Conservation (phyloP, 495 filamentous ascomycete genomes). For the Podospora anserina region DNA sequence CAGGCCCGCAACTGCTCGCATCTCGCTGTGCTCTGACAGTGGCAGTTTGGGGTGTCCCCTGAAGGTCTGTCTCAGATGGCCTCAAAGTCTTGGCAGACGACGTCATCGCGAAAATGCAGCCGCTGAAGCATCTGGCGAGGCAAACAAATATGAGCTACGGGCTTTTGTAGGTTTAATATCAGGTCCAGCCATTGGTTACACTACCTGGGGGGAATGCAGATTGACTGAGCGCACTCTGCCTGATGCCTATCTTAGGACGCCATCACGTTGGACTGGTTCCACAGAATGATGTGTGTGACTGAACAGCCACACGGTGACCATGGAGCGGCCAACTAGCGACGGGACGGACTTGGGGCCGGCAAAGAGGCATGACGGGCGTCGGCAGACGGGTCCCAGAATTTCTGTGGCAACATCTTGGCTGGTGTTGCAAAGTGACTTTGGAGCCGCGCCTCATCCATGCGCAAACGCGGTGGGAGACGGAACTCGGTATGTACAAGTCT, state of each 20-base stretch:
- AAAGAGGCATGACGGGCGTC: not conserved
- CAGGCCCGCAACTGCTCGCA: not conserved
- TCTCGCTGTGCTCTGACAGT: not conserved
- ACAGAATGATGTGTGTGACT: too few species aligned
- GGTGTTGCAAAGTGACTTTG: not conserved
- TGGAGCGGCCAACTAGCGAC: not conserved
- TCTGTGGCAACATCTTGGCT: not conserved
- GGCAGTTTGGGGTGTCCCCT: not conserved
- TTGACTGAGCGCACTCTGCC: too few species aligned
- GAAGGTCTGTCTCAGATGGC: not conserved
- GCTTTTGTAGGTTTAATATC: not conserved
- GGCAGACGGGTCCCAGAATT: not conserved
- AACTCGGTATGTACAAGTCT: not conserved
- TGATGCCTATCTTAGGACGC: too few species aligned
- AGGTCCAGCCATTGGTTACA: not conserved
- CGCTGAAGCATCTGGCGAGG: not conserved
- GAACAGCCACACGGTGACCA: too few species aligned
- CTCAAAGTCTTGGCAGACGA: not conserved
- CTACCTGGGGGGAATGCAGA: not conserved
- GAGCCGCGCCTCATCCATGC: not conserved
- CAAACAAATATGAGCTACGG: not conserved
- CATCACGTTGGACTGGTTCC: too few species aligned
- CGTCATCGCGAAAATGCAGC: not conserved
- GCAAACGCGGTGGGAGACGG: not conserved
- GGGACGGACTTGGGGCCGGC: not conserved